Evolutionary conservation across 1,284 basidiomycete species (phyloP).

Genomic region (Microbotryum scabiosae): DNA sequence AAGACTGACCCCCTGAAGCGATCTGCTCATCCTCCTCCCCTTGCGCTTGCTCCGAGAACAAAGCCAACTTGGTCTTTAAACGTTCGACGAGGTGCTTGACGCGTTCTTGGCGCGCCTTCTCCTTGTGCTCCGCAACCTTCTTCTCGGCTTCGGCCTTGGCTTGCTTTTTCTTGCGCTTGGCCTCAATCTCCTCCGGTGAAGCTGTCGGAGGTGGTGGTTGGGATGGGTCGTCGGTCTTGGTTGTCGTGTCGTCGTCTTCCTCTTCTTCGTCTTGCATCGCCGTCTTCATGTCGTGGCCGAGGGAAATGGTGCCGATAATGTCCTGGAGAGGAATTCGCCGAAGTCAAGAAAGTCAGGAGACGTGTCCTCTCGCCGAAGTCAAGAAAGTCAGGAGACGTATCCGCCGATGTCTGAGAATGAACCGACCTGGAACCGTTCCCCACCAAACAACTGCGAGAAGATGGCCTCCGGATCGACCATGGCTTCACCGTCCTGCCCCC

Average conservation of each 20-base stretch:
- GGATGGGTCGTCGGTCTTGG: not conserved
- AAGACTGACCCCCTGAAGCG: constrained; percentile 24
- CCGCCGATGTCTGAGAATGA: not conserved
- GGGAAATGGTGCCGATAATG: constrained; percentile 50
- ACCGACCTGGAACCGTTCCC: constrained; percentile 39
- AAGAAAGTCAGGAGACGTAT: no score
- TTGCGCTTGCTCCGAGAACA: constrained; percentile 83
- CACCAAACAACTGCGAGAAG: constrained; percentile 81
- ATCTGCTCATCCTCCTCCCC: constrained; percentile 29
- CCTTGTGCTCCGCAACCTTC: constrained; percentile 67
- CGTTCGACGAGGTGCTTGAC: constrained; percentile 71
- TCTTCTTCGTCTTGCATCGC: constrained; percentile 84
- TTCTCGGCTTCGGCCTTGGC: constrained; percentile 36
- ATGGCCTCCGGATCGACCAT: constrained; percentile 72
- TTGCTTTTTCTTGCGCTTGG: constrained; percentile 59
- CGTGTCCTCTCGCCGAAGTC: not conserved
- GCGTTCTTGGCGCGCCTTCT: constrained; percentile 65
- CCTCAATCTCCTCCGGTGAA: constrained; percentile 56
- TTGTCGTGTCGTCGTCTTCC: constrained; percentile 39
- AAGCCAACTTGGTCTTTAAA: constrained; percentile 67
- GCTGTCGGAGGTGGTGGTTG: constrained; percentile 7
- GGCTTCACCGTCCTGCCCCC: constrained; percentile 28
- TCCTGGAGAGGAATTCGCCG: constrained; percentile 34
- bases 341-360: no score
- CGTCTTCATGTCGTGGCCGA: constrained; percentile 94